phyloP scores from a whole-genome alignment of 2,329 filamentous ascomycete genomes.

The Colletotrichum sansevieriae region DNA sequence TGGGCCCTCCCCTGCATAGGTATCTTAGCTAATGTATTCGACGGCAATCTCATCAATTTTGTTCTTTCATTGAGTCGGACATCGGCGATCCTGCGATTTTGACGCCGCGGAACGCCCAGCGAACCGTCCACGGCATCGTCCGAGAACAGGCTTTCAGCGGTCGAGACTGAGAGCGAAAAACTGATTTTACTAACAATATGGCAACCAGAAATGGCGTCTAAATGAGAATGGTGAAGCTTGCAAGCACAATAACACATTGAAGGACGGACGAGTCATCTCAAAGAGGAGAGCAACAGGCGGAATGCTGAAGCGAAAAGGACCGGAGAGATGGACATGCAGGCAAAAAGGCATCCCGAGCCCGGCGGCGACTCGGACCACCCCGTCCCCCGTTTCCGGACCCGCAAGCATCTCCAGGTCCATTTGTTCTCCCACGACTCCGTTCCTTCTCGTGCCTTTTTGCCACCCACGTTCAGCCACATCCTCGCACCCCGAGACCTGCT shows the following conservation, averaged over 20 bases:
- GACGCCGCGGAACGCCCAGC: too few species aligned
- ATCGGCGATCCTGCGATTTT: too few species aligned
- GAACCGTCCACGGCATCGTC: constrained; percentile 52
- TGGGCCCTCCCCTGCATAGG: neutral
- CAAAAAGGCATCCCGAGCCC: constrained; percentile 25
- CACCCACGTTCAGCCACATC: constrained; percentile 45
- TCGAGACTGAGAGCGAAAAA: constrained; percentile 46
- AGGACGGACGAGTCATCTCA: neutral
- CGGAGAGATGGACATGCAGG: constrained; percentile 42
- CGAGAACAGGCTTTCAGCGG: constrained; percentile 50
- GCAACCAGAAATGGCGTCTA: too few species aligned
- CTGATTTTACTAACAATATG: constrained; percentile 46
- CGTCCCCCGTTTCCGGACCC: constrained; percentile 44
- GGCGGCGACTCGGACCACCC: constrained; percentile 42
- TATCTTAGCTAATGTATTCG: neutral
- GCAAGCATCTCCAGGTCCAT: constrained; percentile 44
- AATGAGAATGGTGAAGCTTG: constrained; percentile 53
- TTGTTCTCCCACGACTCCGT: constrained; percentile 52
- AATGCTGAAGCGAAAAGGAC: constrained; percentile 48
- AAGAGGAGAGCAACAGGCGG: constrained; percentile 52
- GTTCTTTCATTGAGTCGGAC: too few species aligned
- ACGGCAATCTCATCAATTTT: too few species aligned
- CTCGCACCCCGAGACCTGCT: constrained; percentile 53
- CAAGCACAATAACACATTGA: constrained; percentile 46
- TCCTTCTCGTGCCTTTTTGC: constrained; percentile 42